Evolutionary conservation across 768 basidiomycete species (phyloP), one percentile per base, ranked within the genome.

Genomic region (Rhodotorula diobovata): DNA sequence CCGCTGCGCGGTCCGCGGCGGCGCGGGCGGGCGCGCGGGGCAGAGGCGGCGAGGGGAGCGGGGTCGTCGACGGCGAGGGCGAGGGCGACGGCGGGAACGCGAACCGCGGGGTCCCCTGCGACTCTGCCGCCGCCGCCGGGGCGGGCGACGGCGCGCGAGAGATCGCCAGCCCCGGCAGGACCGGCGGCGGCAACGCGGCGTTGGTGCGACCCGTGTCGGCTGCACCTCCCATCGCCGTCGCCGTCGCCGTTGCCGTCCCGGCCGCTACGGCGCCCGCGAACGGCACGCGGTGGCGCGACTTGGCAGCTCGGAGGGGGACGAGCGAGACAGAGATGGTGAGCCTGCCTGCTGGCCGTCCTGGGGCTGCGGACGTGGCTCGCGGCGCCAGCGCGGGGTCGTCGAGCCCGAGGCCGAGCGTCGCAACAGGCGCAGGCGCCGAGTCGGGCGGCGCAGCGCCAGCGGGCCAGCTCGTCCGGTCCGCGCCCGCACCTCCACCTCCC

Each of bases 261-360:
- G 12, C 41, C 14, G 14, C 41, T 10, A 23, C 34, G 14, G 11
- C 46, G 45, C 23, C 37, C 16, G 34, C 35, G 57, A 28, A n/a
- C 10, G 46, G 48, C 15, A 21, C 4, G 7, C 67, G 59, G n/a
- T n/a, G n/a, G 20, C 67, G 67, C 15, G 61, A 54, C 32, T 70
- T 70, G 50, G 66, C 68, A 2, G 20, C 11, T 8, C 72, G 61
- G 2, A 73, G 66, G 1, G 72, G 72, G 15, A 73, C 68, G 58
- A 73, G 65, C 11, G 72, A 66, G 37, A 73, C 65, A 0, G 72
- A 70, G 45, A 73, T 37, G 28, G 70, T 56, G 30, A 71, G 25
- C 10, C 54, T 61, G 39, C 70, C 70, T 8, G 10, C 4, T 43
- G 53, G 30, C n/a, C n/a, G 34, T 43, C 9, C 18, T 34, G 48